A percentile compares a stretch with the other conserved stretches of the same genome.
Conservation (phyloP, 352 stramenopile species). For the Pilasporangium apinafurcum region DNA sequence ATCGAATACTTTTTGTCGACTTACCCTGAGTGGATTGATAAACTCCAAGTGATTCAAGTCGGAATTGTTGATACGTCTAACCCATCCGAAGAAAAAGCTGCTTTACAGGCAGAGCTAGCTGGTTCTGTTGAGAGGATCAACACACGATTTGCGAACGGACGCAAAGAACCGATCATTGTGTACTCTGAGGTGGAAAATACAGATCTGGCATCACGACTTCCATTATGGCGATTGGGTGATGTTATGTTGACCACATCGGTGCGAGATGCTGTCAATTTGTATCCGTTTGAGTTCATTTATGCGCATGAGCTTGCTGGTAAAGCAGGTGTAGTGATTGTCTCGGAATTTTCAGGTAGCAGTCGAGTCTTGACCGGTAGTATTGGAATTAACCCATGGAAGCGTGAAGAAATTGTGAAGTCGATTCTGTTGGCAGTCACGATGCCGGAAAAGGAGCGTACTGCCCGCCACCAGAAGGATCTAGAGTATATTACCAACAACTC, state of each 20-base stretch:
- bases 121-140: constrained; percentile 69
- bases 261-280: constrained; percentile 77
- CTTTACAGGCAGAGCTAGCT: constrained; percentile 53
- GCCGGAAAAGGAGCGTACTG: constrained; percentile 53
- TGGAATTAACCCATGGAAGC: constrained; percentile 98
- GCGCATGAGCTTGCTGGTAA: constrained; percentile 65
- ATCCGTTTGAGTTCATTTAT: constrained; percentile 86
- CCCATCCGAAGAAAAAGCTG: constrained; percentile 59
- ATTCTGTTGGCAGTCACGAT: constrained; percentile 66
- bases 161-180: constrained; percentile 45
- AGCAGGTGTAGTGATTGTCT: constrained; percentile 92
- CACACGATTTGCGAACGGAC: constrained; percentile 30
- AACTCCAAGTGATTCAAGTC: constrained; percentile 82
- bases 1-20: constrained; percentile 92
- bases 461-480: constrained; percentile 77
- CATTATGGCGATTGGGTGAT: constrained; percentile 68
- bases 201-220: constrained; percentile 63
- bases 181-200: constrained; percentile 81
- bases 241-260: constrained; percentile 73
- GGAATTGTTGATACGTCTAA: constrained; percentile 74
- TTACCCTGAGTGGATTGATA: constrained; percentile 75
- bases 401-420: constrained; percentile 78
- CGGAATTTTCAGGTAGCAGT: constrained; percentile 97
- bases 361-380: constrained; percentile 95
- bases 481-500: constrained; percentile 95